Conservation (phyloP, 2,329 filamentous ascomycete genomes). For the Clarireedia monteithiana region DNA sequence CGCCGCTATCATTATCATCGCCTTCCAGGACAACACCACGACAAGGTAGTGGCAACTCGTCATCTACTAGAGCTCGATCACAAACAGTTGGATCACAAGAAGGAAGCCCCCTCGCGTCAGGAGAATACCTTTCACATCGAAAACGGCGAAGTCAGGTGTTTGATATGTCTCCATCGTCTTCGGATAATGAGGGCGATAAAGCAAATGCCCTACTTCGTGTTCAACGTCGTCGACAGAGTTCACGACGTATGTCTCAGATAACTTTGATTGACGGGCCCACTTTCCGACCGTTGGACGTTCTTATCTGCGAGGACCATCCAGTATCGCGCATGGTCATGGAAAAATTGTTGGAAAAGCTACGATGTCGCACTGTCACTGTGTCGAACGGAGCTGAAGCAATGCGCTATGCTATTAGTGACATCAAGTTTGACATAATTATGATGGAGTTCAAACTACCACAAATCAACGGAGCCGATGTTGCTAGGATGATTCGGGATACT, state of each 20-base stretch:
- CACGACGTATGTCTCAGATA: conserved; percentile 87
- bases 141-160: conserved; percentile 92
- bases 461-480: conserved; percentile 90
- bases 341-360: conserved; percentile 87
- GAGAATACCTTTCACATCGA: conserved; percentile 64
- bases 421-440: conserved; percentile 98
- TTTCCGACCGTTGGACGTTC: conserved; percentile 84
- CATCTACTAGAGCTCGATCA: conserved; percentile 69
- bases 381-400: conserved; percentile 86
- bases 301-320: conserved; percentile 96
- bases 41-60: conserved; percentile 43
- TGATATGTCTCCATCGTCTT: conserved; percentile 94
- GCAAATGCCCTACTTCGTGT: conserved; percentile 86
- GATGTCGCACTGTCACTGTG: conserved; percentile 88
- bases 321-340: conserved; percentile 99
- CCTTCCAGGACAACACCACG: conserved; percentile 61
- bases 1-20: conserved; percentile 42
- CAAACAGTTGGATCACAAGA: conserved; percentile 93
- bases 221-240: conserved; percentile 90
- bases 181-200: conserved; percentile 91
- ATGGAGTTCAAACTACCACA: conserved; percentile 94
- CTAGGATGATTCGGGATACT: conserved; percentile 94
- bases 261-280: conserved; percentile 74
- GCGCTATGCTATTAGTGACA: conserved; percentile 89
- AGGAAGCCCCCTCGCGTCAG: conserved; percentile 59